phyloP scores from a whole-genome alignment of 2,329 filamentous ascomycete species.

The Bipolaris zeicola region DNA sequence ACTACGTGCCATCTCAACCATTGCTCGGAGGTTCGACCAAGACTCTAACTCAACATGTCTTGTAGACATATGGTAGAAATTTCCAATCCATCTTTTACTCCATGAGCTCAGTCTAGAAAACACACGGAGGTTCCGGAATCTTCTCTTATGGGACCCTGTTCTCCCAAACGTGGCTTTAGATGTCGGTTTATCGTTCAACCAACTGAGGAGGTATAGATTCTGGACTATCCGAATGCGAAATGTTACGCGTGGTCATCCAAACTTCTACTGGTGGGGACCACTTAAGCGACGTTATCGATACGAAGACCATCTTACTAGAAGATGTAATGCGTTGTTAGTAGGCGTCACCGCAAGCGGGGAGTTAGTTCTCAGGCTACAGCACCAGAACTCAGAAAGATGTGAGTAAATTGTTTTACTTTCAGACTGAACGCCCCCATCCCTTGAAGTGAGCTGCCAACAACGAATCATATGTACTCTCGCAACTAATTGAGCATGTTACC shows the following conservation, averaged over 20 bases:
- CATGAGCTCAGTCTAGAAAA: neutral
- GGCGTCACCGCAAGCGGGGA: neutral
- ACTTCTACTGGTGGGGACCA: neutral
- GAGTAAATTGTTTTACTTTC: neutral
- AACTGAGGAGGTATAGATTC: neutral
- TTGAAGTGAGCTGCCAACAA: neutral
- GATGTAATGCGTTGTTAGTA: neutral
- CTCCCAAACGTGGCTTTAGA: neutral
- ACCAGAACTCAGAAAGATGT: neutral
- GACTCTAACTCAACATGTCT: neutral
- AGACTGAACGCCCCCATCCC: neutral
- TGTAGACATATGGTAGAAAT: neutral
- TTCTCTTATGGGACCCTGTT: neutral
- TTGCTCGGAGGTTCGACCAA: neutral
- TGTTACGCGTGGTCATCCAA: neutral
- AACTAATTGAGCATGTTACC: no score
- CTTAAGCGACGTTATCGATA: neutral
- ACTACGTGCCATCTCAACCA: neutral
- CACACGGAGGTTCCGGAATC: neutral
- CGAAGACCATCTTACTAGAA: neutral
- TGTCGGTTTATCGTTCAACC: neutral
- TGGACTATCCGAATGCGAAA: neutral
- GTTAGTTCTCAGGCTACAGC: neutral
- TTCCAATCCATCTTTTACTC: neutral
- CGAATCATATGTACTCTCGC: neutral